Percentiles rank a stretch among this genome's conserved stretches.
phyloP scores from a whole-genome alignment of 768 basidiomycete species.

The Rhizopogon vesiculosus region DNA sequence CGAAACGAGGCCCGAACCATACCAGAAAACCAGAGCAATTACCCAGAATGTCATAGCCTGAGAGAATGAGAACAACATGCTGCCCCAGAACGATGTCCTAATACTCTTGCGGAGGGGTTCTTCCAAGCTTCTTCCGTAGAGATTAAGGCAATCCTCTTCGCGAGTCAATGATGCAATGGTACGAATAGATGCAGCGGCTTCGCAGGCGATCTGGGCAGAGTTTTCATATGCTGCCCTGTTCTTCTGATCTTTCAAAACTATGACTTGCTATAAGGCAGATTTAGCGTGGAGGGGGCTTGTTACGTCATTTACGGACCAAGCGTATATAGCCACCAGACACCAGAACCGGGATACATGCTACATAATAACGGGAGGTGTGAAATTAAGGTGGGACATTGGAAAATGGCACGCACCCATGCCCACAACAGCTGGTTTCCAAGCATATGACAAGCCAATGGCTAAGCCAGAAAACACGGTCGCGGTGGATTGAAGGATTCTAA shows the following conservation, averaged over 20 bases:
- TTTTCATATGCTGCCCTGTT: constrained; percentile 77
- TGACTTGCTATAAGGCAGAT: constrained; percentile 49
- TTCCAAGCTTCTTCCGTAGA: constrained; percentile 69
- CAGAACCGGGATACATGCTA: constrained; percentile 65
- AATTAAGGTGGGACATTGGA: too few species aligned
- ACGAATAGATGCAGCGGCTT: constrained; percentile 84
- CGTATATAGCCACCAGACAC: constrained; percentile 79
- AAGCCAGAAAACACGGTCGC: constrained; percentile 67
- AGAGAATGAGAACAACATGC: constrained; percentile 64
- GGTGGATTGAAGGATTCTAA: constrained; percentile 70
- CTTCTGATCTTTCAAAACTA: constrained; percentile 79
- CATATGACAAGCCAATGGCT: constrained; percentile 71
- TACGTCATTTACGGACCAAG: constrained; percentile 39
- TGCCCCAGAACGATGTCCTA: constrained; percentile 57
- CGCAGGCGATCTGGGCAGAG: constrained; percentile 89
- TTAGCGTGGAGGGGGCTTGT: neutral
- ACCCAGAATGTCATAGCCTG: constrained; percentile 76
- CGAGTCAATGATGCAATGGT: constrained; percentile 88
- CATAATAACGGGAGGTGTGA: neutral
- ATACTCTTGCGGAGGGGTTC: constrained; percentile 64
- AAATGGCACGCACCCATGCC: constrained; percentile 54
- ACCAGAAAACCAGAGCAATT: constrained; percentile 83
- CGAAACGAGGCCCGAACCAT: constrained; percentile 60
- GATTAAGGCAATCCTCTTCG: constrained; percentile 69
- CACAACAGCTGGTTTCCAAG: constrained; percentile 77